phyloP scores from a whole-genome alignment of 495 filamentous ascomycete genomes.

The Talaromyces ruber region DNA sequence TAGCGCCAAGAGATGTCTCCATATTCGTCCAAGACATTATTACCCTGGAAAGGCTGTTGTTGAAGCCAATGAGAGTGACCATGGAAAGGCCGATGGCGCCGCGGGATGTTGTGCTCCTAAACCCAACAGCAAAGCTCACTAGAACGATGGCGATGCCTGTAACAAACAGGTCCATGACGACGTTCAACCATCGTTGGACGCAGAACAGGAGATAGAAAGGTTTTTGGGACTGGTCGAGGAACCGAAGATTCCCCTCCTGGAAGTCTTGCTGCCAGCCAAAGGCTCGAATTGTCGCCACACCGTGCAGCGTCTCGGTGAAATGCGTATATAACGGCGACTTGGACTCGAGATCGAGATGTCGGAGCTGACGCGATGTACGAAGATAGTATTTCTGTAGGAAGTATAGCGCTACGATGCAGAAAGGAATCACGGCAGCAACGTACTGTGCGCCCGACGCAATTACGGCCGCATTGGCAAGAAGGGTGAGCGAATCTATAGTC shows the following conservation, averaged over 20 bases:
- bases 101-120: constrained; percentile 19
- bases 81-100: background rate
- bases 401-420: constrained; percentile 38
- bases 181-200: constrained; percentile 62
- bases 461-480: background rate
- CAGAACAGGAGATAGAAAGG: constrained; percentile 51
- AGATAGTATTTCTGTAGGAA: constrained; percentile 53
- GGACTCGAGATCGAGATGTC: constrained; percentile 47
- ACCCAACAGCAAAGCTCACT: constrained; percentile 31
- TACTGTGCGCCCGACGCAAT: constrained; percentile 31
- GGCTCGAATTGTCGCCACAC: constrained; percentile 61
- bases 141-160: constrained; percentile 46
- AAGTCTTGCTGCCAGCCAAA: constrained; percentile 56
- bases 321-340: constrained; percentile 61
- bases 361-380: constrained; percentile 51
- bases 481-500: background rate
- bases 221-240: constrained; percentile 48
- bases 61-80: constrained; percentile 22
- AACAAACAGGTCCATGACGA: constrained; percentile 53
- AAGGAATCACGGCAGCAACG: constrained; percentile 39
- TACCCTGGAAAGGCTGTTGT: constrained; percentile 37
- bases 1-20: constrained; percentile 48
- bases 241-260: constrained; percentile 45
- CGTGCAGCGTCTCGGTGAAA: constrained; percentile 56
- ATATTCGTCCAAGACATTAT: constrained; percentile 48